Base-by-base conservation (phyloP, 768 basidiomycete species). In the Kwoniella sp. region DNA sequence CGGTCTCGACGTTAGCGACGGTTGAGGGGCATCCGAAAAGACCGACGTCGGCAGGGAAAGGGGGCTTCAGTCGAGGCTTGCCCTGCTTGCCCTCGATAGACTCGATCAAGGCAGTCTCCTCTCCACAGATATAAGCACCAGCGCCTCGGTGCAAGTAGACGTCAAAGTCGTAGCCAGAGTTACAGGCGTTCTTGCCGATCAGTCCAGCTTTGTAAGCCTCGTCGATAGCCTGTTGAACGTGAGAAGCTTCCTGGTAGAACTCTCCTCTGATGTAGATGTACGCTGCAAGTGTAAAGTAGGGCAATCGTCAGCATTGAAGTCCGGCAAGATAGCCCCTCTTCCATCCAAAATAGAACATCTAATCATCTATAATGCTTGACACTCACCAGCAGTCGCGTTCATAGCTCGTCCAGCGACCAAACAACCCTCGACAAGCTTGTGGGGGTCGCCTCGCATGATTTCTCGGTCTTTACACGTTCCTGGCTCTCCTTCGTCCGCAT, bases 241-340 rank as follows among this genome's bases (percentile, higher is more conserved):
- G 93, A 0, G 87, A 85, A 0, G 94, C 94, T 81, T 97, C 95
- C 80, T 94, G 92, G 82, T 90, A 88, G 83, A 98, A 99, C 81
- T 99, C 95, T 70, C 95, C 95, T 66, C 95, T 94, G 75, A 98
- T 93, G 83, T 99, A 99, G 82, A 99, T 98, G 85, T 98, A 99
- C n/a, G 95, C 95, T 83, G 67, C n/a, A n/a, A 2, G 38, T 0
- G 48, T 23, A 23, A 22, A 11, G 41, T 34, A 45, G 41, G 20
- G 5, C 41, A 51, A 51, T 23, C 4, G 23, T 51, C 23, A 51
- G 50, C n/a, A n/a, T n/a, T n/a, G n/a, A 23, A 58, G 38, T 20
- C 25, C 4, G 15, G 54, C n/a, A n/a, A n/a, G n/a, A n/a, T n/a
- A n/a, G n/a, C n/a, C n/a, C n/a, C n/a, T n/a, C n/a, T n/a, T n/a